Evolutionary conservation across 257 asterid species (phyloP).

Genomic region (Petrea volubilis): DNA sequence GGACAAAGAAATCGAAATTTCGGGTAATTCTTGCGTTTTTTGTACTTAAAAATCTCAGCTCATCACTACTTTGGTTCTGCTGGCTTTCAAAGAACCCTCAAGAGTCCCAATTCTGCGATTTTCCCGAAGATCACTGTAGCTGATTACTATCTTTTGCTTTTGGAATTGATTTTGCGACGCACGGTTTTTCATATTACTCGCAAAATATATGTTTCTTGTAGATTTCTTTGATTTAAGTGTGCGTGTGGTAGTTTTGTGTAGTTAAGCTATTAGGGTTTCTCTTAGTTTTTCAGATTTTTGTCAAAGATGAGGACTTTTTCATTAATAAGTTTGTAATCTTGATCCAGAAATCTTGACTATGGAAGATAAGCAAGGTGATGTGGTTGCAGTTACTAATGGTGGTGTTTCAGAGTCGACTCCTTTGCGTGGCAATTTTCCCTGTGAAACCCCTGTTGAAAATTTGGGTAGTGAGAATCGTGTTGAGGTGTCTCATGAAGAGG

Average conservation of each 20-base stretch:
- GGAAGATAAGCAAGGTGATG: constrained; percentile 60
- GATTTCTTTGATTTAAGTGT: constrained; percentile 21
- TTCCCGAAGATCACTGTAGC: constrained; percentile 22
- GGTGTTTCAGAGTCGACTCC: constrained; percentile 38
- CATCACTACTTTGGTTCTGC: neutral
- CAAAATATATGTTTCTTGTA: constrained; percentile 10
- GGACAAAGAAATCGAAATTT: constrained; percentile 21
- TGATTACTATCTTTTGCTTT: constrained; percentile 36
- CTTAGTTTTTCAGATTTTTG: constrained; percentile 11
- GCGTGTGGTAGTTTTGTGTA: constrained; percentile 24
- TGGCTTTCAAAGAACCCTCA: constrained; percentile 42
- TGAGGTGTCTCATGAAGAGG: constrained; percentile 43
- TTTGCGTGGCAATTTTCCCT: constrained; percentile 33
- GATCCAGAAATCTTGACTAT: constrained; percentile 38
- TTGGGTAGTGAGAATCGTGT: constrained; percentile 38
- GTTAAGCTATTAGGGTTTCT: constrained; percentile 42
- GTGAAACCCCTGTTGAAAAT: constrained; percentile 34
- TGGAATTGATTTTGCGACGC: constrained; percentile 10
- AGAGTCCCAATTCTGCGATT: constrained; percentile 36
- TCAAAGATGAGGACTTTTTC: constrained; percentile 16
- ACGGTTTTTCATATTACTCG: too few species aligned
- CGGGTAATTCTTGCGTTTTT: neutral
- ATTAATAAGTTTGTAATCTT: too few species aligned
- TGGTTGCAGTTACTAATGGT: constrained; percentile 43
- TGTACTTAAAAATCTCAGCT: too few species aligned